Base-by-base conservation (phyloP, 2,329 filamentous ascomycete genomes). In the Talaromyces atroroseus region DNA sequence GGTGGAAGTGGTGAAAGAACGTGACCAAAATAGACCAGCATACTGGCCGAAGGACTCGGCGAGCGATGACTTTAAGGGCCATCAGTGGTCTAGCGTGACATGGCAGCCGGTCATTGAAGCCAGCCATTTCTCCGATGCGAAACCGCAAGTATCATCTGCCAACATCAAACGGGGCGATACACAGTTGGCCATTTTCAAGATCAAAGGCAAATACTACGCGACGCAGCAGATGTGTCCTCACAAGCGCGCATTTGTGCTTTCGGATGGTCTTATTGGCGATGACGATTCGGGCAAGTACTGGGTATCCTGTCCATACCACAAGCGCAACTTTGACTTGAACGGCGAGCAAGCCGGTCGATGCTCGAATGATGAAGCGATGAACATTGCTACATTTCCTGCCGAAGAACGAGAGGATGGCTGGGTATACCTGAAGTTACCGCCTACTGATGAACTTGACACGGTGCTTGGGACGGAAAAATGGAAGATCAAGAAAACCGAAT, bases 221-320 rank as follows among this genome's bases (percentile, higher is more conserved):
- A 88, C 88, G 14, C 91, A 96, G 75, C 90, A 96, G 69, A 96
- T 96, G 91, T 96, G 91, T 70, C 91, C 91, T 10, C 90, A 95
- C 76, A 94, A 92, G 74, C 86, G 90, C 11, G 86, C 90, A 1
- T 96, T 96, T 66, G 87, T 92, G n/a, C 82, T 96, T 24, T 88
- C 87, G 0, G 92, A 96, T 68, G 90, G 90, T 1, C 76, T 96
- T 8, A 81, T 96, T 48, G 91, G 92, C 42, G 86, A 75, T 48
- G 70, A 74, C 48, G 65, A 75, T 58, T 71, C 78, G 46, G 79
- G 82, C 60, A 85, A 85, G 58, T 85, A 91, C n/a, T 95, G 88
- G 86, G 83, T 96, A 18, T 90, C 86, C 1, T 96, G 90, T 67
- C 91, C 91, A 0, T 85, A 87, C 71, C 91, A 95, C 77, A 96